These are phyloP conservation scores for Rostrohypoxylon terebratum DNA, from an alignment of 495 filamentous ascomycete genomes.

Conservation along the genomic window DNA sequence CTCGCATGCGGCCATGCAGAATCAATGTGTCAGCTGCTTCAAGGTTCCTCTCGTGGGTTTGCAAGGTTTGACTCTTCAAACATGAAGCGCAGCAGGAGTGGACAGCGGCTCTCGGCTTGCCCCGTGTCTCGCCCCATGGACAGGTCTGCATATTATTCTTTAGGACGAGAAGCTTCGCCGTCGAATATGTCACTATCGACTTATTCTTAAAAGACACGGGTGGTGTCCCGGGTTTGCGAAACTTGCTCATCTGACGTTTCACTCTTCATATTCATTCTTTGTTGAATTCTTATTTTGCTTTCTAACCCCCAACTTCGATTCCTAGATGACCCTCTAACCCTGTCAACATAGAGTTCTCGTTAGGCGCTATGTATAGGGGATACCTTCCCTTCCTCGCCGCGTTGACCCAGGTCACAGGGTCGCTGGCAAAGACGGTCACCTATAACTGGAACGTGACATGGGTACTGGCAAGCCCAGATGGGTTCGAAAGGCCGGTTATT, in stretches of 20 bases:
- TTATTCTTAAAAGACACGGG: constrained; percentile 27
- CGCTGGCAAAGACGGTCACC: constrained; percentile 50
- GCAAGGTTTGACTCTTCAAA: constrained; percentile 26
- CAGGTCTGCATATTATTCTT: not conserved
- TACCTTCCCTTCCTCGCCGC: constrained; percentile 20
- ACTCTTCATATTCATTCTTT: constrained; percentile 4
- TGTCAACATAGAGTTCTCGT: constrained; percentile 25
- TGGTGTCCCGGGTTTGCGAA: constrained; percentile 17
- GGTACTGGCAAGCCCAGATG: constrained; percentile 78
- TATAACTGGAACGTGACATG: constrained; percentile 75
- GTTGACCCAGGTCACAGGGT: constrained; percentile 42
- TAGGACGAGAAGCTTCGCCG: not conserved
- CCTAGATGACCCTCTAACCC: constrained; percentile 8
- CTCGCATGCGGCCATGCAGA: not conserved
- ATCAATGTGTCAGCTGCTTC: not conserved
- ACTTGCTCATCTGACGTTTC: constrained; percentile 36
- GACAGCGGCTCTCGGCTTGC: not conserved
- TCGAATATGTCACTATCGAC: constrained; percentile 22
- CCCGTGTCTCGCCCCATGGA: not conserved
- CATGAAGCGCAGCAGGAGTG: constrained; percentile 18
- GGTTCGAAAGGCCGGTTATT: constrained; percentile 71
- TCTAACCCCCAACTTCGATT: constrained; percentile 12
- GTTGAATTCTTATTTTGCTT: constrained; percentile 5
- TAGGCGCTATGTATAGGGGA: constrained; percentile 33
- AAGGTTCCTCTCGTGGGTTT: constrained; percentile 24